phyloP scores from a whole-genome alignment of 2,329 filamentous ascomycete genomes.

The Alternaria consortialis region DNA sequence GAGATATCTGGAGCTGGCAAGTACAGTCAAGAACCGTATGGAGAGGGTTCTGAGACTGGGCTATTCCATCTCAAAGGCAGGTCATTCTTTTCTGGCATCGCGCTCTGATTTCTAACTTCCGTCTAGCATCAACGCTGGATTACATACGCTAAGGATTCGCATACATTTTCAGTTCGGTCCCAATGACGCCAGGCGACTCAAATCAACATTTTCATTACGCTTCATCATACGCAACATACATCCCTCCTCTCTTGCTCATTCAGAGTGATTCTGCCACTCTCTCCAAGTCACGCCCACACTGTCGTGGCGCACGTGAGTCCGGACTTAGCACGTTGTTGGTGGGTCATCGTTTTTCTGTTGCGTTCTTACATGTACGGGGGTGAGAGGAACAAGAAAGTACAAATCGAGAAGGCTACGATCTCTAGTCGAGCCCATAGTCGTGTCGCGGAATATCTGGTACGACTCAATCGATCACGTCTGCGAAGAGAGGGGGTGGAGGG shows the following conservation, averaged over 20 bases:
- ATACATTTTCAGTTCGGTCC: slow-evolving; percentile 38
- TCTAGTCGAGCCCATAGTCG: slow-evolving; percentile 6
- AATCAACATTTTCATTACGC: background rate
- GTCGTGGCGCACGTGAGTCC: too few relatives aligned
- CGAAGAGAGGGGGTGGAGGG: background rate
- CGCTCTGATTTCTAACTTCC: slow-evolving; percentile 19
- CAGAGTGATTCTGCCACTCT: background rate
- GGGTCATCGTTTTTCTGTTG: background rate
- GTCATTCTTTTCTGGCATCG: slow-evolving; percentile 9
- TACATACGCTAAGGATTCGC: slow-evolving; percentile 33
- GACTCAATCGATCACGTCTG: background rate
- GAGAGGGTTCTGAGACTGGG: slow-evolving; percentile 69
- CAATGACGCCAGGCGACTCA: background rate
- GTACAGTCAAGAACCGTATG: slow-evolving; percentile 65
- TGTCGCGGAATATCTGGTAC: slow-evolving; percentile 2
- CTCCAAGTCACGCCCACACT: background rate
- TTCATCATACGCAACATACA: too few relatives aligned
- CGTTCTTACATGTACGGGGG: background rate
- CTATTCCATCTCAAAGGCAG: slow-evolving; percentile 53
- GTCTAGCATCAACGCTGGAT: slow-evolving; percentile 43
- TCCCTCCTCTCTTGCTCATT: background rate
- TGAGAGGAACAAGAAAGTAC: background rate
- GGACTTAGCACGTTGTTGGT: background rate
- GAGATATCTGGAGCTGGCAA: slow-evolving; percentile 68
- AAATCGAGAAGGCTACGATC: background rate